A percentile compares a stretch with the other conserved stretches of the same genome.
These are phyloP conservation scores for Mortierella sp. DNA, from an alignment of 371 early-diverging fungal species.

Conservation along the genomic window DNA sequence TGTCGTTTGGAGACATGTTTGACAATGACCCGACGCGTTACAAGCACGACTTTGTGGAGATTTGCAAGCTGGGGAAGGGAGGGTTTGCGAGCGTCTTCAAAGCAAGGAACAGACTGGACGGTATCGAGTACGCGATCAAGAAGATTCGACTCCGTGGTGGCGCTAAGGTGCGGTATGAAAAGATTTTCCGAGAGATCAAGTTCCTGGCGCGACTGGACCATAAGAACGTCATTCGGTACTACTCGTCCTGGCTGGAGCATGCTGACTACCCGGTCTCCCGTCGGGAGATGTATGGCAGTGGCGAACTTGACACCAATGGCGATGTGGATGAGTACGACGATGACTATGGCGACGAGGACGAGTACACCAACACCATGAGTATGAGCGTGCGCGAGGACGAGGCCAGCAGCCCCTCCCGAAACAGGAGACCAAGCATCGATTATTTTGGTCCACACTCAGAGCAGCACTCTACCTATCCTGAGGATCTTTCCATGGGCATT, in stretches of 20 bases:
- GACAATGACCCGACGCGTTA: constrained; percentile 82
- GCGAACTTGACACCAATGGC: constrained; percentile 36
- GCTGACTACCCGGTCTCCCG: constrained; percentile 54
- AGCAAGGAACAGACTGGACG: constrained; percentile 85
- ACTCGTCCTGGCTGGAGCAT: constrained; percentile 94
- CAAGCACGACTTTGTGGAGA: constrained; percentile 86
- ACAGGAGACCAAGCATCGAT: constrained; percentile 34
- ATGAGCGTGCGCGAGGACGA: constrained; percentile 28
- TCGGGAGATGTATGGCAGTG: constrained; percentile 30
- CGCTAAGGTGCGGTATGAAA: constrained; percentile 69
- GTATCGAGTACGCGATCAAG: constrained; percentile 92
- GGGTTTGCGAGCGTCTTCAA: constrained; percentile 95
- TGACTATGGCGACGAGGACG: constrained; percentile 53
- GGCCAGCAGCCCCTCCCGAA: not conserved
- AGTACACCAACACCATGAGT: constrained; percentile 39
- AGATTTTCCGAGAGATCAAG: constrained; percentile 93
- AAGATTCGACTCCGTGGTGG: constrained; percentile 73
- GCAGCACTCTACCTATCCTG: constrained; percentile 30
- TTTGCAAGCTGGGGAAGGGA: constrained; percentile 87
- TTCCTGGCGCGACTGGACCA: constrained; percentile 90
- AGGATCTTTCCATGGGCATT: constrained; percentile 56
- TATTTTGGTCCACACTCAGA: constrained; percentile 40
- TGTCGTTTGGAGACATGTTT: constrained; percentile 62
- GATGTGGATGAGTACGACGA: constrained; percentile 54
- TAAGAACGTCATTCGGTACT: constrained; percentile 93